Evolutionary conservation across 225 moss, liverwort and hornwort species (phyloP).

Genomic region (Thuidium tamariscinum): DNA sequence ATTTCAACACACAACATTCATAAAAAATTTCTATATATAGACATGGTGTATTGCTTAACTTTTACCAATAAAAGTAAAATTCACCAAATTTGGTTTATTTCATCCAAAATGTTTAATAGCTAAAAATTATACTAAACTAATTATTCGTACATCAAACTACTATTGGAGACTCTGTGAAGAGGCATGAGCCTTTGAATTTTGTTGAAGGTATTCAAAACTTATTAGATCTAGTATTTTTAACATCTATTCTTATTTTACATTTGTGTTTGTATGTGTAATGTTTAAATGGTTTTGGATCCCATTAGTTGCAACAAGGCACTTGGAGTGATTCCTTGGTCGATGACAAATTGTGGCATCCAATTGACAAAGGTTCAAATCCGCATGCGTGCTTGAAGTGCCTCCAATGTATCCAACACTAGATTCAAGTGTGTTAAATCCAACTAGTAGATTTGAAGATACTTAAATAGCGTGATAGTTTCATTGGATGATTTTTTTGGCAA

Average conservation of each 20-base stretch:
- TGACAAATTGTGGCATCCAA: accelerated
- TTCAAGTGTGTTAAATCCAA: neutral
- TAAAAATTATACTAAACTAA: neutral
- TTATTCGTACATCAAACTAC: neutral
- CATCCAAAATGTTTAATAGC: neutral
- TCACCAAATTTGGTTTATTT: neutral
- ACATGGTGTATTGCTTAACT: neutral
- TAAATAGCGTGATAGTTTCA: neutral
- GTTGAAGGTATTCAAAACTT: neutral
- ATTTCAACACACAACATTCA: too few species aligned
- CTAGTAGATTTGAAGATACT: neutral
- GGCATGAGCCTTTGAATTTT: neutral
- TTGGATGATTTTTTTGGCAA: neutral
- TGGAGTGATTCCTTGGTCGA: neutral
- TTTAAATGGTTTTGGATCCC: neutral
- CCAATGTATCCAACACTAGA: too few species aligned
- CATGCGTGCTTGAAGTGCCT: neutral
- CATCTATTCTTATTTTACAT: neutral
- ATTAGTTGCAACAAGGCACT: neutral
- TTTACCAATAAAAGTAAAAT: neutral
- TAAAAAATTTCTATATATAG: too few species aligned
- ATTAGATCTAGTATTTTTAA: neutral
- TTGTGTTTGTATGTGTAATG: neutral
- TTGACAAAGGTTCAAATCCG: accelerated
- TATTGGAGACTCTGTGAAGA: neutral